These are phyloP conservation scores for Triangularia verruculosa DNA, from an alignment of 2,329 filamentous ascomycete species.

Conservation along the genomic window DNA sequence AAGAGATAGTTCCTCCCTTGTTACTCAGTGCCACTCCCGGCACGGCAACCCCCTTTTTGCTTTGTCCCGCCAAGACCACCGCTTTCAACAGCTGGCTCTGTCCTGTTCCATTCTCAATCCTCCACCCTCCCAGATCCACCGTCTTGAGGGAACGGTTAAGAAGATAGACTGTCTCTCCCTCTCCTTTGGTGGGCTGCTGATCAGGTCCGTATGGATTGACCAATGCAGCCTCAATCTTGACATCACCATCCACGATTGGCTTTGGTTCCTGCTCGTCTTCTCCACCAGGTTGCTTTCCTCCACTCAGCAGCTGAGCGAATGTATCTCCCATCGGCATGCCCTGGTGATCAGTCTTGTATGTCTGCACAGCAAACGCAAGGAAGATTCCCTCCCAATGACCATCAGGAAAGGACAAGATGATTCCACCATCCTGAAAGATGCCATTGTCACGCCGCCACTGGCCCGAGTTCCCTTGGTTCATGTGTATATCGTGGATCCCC, in stretches of 20 bases:
- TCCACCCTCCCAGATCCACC: constrained; percentile 21
- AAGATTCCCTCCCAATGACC: constrained; percentile 40
- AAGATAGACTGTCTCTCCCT: constrained; percentile 23
- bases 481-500: constrained; percentile 40
- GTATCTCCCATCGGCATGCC: constrained; percentile 24
- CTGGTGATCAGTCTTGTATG: constrained; percentile 34
- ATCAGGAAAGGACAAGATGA: constrained; percentile 36
- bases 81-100: constrained; percentile 13
- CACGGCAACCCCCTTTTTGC: constrained; percentile 9
- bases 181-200: constrained; percentile 10
- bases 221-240: constrained; percentile 24
- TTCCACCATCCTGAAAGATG: constrained; percentile 36
- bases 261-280: background rate
- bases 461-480: constrained; percentile 38
- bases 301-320: constrained; percentile 20
- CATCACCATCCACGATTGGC: background rate
- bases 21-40: constrained; percentile 19
- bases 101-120: constrained; percentile 20
- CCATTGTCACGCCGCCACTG: constrained; percentile 33
- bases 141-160: constrained; percentile 14
- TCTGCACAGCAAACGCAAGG: constrained; percentile 38
- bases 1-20: constrained; percentile 21
- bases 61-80: constrained; percentile 5
- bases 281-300: constrained; percentile 3
- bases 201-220: constrained; percentile 26